Evolutionary conservation across 495 filamentous ascomycete genomes (phyloP), one percentile per base, ranked within the genome.

Genomic region (Xylaria grammica): DNA sequence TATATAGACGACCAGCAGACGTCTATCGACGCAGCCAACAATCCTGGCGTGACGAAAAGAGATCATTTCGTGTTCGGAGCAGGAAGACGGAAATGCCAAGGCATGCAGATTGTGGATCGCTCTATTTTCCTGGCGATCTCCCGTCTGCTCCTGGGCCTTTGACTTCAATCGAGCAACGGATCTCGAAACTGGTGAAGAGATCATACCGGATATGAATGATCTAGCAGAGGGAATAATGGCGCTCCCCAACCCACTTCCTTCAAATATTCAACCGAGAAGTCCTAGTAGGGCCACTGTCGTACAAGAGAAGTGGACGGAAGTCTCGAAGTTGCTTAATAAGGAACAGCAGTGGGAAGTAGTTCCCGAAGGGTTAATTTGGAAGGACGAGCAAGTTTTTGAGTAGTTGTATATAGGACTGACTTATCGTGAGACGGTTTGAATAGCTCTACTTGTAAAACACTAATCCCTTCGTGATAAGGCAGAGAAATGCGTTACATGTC

Each of bases 71-170:
- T 73, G 0, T 90, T 87, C 65, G 87, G 87, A 1, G 85, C 82
- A 5, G 88, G 88, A 0, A 78, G 87, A 4, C 77, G 87, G 0
- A 77, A 86, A 22, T 90, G 88, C 66, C 81, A 84, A 0, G 78
- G 19, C 82, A 42, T 83, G 20, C 65, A 76, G 4, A 65, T 87
- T 0, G 86, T 84, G 0, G 84, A 86, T 42, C 73, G 72, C 2
- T 81, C 74, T 2, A 42, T 87, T 8, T 86, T 76, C 59, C 20
- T 85, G 0, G 74, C 62, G n/a, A 67, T 82, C 6, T 74, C 81
- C 0, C 74, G 80, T 24, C 59, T 82, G 0, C 63, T 89, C n/a
- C 22, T 82, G 84, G 62, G 81, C 75, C 0, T 87, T 86, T 62
- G 63, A 83, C 38, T 69, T 82, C 50, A 38, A 51, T 9, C 57